phyloP scores from a whole-genome alignment of 306 rosid genomes.

The Dalbergia oliveri region DNA sequence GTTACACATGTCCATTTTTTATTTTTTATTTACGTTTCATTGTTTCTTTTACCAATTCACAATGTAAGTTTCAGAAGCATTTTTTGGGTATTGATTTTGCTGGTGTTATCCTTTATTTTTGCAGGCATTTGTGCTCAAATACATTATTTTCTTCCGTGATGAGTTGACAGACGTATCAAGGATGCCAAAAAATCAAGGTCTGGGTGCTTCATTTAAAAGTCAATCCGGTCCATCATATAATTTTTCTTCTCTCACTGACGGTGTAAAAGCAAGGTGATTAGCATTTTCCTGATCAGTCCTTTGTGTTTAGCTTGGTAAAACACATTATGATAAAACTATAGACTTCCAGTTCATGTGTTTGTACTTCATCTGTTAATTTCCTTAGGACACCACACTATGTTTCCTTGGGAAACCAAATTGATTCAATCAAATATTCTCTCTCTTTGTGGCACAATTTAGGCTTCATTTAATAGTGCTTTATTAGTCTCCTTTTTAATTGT shows the following conservation, averaged over 20 bases:
- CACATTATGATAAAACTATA: conserved; percentile 23
- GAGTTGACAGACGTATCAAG: conserved; percentile 62
- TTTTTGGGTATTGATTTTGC: conserved; percentile 32
- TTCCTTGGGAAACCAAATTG: conserved; percentile 3
- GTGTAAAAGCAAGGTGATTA: conserved; percentile 84
- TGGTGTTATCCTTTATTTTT: conserved; percentile 48
- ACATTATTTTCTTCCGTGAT: conserved; percentile 74
- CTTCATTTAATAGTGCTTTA: not conserved
- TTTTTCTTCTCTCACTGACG: conserved; percentile 77
- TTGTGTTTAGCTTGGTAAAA: conserved; percentile 45
- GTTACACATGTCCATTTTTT: not conserved
- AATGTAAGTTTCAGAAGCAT: conserved; percentile 16
- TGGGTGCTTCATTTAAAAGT: conserved; percentile 59
- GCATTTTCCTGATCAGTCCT: conserved; percentile 43
- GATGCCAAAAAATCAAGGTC: conserved; percentile 59
- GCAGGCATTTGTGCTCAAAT: conserved; percentile 96
- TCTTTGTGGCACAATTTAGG: not conserved
- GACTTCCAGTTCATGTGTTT: conserved; percentile 3
- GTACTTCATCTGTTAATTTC: conserved; percentile 28
- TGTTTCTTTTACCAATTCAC: conserved; percentile 19
- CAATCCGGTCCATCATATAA: conserved; percentile 64
- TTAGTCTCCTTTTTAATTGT: not conserved
- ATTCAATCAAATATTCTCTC: conserved; percentile 26
- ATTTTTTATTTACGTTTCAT: conserved; percentile 27
- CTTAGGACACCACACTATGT: not conserved